These are phyloP conservation scores for Sporopachydermia lactativora DNA, from an alignment of 805 yeast genomes.

Conservation along the genomic window DNA sequence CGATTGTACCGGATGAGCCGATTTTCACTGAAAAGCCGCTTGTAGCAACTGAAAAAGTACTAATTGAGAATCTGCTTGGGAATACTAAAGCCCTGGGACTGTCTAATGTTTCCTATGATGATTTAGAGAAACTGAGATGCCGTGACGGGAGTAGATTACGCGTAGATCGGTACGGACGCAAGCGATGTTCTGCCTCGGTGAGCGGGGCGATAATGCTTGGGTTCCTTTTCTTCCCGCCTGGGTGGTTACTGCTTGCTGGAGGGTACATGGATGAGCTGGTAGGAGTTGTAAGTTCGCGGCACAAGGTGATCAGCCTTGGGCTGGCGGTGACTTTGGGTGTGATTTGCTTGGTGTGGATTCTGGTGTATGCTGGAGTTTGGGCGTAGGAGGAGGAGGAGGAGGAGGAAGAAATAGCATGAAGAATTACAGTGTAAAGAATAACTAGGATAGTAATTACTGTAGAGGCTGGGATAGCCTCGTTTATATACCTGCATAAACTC, in stretches of 20 bases:
- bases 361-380: slow-evolving; percentile 32
- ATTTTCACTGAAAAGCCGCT: not conserved
- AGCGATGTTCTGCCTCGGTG: not conserved
- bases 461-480: too few relatives aligned
- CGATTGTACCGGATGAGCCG: not conserved
- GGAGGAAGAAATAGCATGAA: too few relatives aligned
- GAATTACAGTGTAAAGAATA: too few relatives aligned
- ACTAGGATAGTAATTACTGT: too few relatives aligned
- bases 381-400: too few relatives aligned
- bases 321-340: slow-evolving; percentile 18
- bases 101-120: not conserved
- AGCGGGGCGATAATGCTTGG: slow-evolving; percentile 6
- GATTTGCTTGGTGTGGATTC: slow-evolving; percentile 13
- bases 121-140: not conserved
- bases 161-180: not conserved
- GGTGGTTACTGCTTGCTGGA: slow-evolving; percentile 22
- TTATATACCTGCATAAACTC: too few relatives aligned
- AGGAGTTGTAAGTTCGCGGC: slow-evolving; percentile 18
- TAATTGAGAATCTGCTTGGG: not conserved
- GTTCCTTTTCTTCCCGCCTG: slow-evolving; percentile 21
- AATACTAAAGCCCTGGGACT: not conserved
- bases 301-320: slow-evolving; percentile 12
- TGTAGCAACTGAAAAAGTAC: not conserved
- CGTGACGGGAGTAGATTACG: not conserved
- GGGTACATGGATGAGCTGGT: slow-evolving; percentile 21